Base-by-base conservation (phyloP, 2,329 filamentous ascomycete genomes). In the Verticillium albo-atrum region DNA sequence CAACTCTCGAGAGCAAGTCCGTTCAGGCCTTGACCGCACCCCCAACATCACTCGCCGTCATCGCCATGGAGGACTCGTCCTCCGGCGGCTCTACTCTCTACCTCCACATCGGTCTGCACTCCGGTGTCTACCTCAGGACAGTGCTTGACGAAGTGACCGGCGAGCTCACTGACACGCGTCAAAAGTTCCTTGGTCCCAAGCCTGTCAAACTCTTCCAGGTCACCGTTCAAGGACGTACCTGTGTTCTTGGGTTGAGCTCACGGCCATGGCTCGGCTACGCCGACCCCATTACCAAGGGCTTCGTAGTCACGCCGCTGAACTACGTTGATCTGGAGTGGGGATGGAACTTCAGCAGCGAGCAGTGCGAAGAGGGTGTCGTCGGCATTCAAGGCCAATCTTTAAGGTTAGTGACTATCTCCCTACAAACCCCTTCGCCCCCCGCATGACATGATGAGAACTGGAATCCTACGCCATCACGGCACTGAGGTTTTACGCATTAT, bases 231-330 rank as follows among this genome's bases (percentile, higher is more conserved):
- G 88, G 88, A 20, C 89, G 92, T 65, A 89, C 89, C 6, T 92
- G 92, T 50, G 90, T 98, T 15, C 82, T 99, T 57, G 94, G 91
- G 2, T 82, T 98, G 58, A 97, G 92, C 72, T 96, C 93, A 17
- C 87, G 94, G 59, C 90, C 95, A n/a, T 99, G 94, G 93, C 82
- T 99, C 4, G 94, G 93, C 51, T 98, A 98, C 71, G 89, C 92
- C 0, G 92, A 98, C 68, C 87, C 90, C 2, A 89, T 93, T 61
- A 93, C 90, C 2, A 91, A 91, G 69, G 88, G 88, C 37, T 97
- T 97, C 69, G 91, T 96, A 75, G 88, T 98, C 66, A 97, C 94
- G 1, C 95, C 96, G 0, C 77, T 99, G 30, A 91, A 91, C 72
- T 97, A 96, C 68, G 87, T 89, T 57, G 88, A 89, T 47, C 84